Evolutionary conservation across 2,329 filamentous ascomycete genomes (phyloP), one percentile per base, ranked within the genome.

Genomic region (Pleurostoma richardsiae): DNA sequence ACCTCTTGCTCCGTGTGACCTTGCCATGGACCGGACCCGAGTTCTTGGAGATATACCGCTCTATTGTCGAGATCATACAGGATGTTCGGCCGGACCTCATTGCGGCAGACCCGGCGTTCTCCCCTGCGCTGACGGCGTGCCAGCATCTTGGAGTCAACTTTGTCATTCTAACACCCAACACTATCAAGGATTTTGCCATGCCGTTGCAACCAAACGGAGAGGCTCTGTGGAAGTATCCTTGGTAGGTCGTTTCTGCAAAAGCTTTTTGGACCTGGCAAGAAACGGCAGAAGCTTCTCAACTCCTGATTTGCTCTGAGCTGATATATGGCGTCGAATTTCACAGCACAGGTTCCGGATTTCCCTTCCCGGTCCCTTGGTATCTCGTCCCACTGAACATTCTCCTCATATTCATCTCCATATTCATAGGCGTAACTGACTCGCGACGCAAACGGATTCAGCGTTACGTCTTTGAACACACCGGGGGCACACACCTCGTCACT

Each of bases 321-420:
- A 19, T 2, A 19, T 19, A 19, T 19, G 19, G 19, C 19, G 19
- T 19, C 19, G 19, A 19, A 19, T 19, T 19, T 19, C 19, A 19
- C 19, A 74, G 72, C 10, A 62, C 69, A 0, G 68, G 67, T 10
- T 73, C 74, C 0, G 71, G 64, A 4, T 71, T 68, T 30, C 54
- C 65, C 0, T 77, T 68, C 46, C 74, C 74, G 4, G 59, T 78
- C 0, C 73, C 74, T 2, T 69, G 59, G 62, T 59, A 62, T 40
- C 54, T 67, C 2, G 60, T 73, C 10, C 67, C 67, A 1, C 47
- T 66, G 10, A 77, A 77, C 45, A 58, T 71, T 1, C 64, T 61
- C 45, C 62, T 69, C 43, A 53, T 63, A 6, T 43, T 72, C 1
- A 56, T 58, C 10, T 45, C 63, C 6, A 42, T 57, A 3, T 50